Conservation (phyloP, 148 eudicot genomes). For the Rhododendron mucronatum region DNA sequence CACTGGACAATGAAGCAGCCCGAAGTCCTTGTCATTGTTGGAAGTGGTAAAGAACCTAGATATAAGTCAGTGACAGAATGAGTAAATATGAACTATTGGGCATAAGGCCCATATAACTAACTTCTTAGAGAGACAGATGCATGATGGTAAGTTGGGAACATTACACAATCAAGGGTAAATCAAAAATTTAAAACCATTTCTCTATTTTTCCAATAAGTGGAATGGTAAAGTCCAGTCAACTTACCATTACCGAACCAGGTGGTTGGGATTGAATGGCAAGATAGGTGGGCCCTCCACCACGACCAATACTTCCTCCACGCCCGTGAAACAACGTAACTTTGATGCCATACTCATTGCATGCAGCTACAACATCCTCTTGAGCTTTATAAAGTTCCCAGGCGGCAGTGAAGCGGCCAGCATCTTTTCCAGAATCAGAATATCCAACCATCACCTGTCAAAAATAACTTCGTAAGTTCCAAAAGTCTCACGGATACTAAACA, state of each 20-base stretch:
- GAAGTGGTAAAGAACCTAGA: not conserved
- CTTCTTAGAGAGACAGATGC: conserved; percentile 1
- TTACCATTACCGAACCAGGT: conserved; percentile 92
- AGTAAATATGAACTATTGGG: not conserved
- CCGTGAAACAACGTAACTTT: conserved; percentile 89
- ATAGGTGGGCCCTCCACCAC: conserved; percentile 95
- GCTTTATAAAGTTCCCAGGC: conserved; percentile 97
- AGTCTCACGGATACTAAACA: not conserved
- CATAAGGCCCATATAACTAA: not conserved
- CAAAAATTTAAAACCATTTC: not conserved
- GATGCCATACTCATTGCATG: conserved; percentile 74
- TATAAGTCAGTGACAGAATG: not conserved
- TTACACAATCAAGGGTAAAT: not conserved
- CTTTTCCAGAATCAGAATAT: conserved; percentile 90
- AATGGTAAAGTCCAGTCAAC: not conserved
- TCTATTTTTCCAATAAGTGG: not conserved
- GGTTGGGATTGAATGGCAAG: conserved; percentile 95
- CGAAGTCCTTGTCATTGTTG: not conserved
- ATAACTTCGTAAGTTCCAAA: conserved; percentile 14
- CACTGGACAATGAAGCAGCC: not conserved
- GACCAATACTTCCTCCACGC: conserved; percentile 91
- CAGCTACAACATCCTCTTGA: conserved; percentile 88
- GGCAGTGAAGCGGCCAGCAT: conserved; percentile 93
- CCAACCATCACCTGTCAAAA: conserved; percentile 87
- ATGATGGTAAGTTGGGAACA: not conserved